Evolutionary conservation across 2,329 filamentous ascomycete species (phyloP).

Genomic region (Atkinsonella hypoxylon): DNA sequence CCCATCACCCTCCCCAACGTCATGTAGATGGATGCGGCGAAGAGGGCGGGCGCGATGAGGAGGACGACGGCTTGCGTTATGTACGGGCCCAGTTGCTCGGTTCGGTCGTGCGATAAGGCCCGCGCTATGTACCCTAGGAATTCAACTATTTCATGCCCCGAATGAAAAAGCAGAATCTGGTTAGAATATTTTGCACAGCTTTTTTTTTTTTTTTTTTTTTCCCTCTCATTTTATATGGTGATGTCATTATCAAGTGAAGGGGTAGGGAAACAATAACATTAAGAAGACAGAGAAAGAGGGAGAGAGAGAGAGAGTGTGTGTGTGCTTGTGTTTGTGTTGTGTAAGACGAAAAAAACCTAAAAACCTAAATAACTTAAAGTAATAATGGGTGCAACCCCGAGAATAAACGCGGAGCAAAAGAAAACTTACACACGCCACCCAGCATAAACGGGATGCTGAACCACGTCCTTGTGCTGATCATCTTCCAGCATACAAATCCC

Average conservation of each 20-base stretch:
- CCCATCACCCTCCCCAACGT: conserved; percentile 31
- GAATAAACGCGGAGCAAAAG: too few relatives aligned
- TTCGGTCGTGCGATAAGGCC: conserved; percentile 17
- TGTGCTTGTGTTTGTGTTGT: too few relatives aligned
- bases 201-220: too few relatives aligned
- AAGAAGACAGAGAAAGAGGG: too few relatives aligned
- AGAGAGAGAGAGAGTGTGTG: too few relatives aligned
- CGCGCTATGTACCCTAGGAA: conserved; percentile 29
- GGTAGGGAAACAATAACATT: too few relatives aligned
- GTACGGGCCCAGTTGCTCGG: conserved; percentile 22
- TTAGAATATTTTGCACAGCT: too few relatives aligned
- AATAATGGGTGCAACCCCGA: too few relatives aligned
- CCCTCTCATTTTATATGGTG: too few relatives aligned
- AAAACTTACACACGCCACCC: conserved; percentile 33
- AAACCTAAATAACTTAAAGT: too few relatives aligned
- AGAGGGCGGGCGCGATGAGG: conserved; percentile 34
- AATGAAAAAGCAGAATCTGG: too few relatives aligned
- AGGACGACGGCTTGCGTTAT: conserved; percentile 31
- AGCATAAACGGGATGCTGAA: conserved; percentile 38
- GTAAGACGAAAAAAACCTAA: not conserved
- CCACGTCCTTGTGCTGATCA: conserved; percentile 32
- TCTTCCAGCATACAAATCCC: conserved; percentile 28
- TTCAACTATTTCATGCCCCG: conserved; percentile 22
- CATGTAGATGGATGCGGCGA: conserved; percentile 41
- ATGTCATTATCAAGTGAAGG: too few relatives aligned